phyloP scores from a whole-genome alignment of 495 filamentous ascomycete genomes.

The Pseudomonodictys pantanalensis region DNA sequence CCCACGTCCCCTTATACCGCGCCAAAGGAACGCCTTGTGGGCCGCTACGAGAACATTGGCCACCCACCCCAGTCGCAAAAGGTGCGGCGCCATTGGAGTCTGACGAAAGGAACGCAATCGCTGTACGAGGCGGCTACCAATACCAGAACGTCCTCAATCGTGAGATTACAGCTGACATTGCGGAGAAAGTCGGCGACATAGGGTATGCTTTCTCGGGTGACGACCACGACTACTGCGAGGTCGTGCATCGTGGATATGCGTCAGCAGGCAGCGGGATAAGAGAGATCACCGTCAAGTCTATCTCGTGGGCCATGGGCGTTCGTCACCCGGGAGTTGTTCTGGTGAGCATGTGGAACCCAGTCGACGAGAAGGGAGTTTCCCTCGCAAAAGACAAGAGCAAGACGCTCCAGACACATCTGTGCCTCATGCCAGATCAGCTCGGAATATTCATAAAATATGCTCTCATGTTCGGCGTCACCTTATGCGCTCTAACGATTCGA shows the following conservation, averaged over 20 bases:
- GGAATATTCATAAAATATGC: constrained; percentile 77
- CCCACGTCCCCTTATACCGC: constrained; percentile 88
- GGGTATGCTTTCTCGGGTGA: constrained; percentile 87
- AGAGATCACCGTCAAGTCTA: constrained; percentile 92
- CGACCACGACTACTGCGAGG: constrained; percentile 97
- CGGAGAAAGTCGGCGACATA: constrained; percentile 54
- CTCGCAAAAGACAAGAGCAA: constrained; percentile 32
- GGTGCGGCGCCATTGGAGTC: constrained; percentile 56
- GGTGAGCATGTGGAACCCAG: constrained; percentile 87
- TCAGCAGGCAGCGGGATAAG: constrained; percentile 60
- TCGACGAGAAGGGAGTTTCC: constrained; percentile 62
- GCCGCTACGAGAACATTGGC: constrained; percentile 78
- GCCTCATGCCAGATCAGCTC: constrained; percentile 84
- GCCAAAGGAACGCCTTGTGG: constrained; percentile 80
- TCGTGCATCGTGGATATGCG: constrained; percentile 67
- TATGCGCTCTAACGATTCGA: constrained; percentile 58
- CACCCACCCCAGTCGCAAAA: constrained; percentile 61
- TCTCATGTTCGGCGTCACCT: constrained; percentile 56
- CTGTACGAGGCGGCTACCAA: constrained; percentile 75
- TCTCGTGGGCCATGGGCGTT: constrained; percentile 97
- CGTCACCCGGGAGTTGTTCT: constrained; percentile 82
- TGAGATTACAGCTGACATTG: constrained; percentile 61
- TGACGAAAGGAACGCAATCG: constrained; percentile 76
- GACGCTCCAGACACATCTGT: constrained; percentile 85
- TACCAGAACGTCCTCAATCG: constrained; percentile 91